Evolutionary conservation across 352 stramenopile genomes (phyloP).

Genomic region (Pythium myriotylum): DNA sequence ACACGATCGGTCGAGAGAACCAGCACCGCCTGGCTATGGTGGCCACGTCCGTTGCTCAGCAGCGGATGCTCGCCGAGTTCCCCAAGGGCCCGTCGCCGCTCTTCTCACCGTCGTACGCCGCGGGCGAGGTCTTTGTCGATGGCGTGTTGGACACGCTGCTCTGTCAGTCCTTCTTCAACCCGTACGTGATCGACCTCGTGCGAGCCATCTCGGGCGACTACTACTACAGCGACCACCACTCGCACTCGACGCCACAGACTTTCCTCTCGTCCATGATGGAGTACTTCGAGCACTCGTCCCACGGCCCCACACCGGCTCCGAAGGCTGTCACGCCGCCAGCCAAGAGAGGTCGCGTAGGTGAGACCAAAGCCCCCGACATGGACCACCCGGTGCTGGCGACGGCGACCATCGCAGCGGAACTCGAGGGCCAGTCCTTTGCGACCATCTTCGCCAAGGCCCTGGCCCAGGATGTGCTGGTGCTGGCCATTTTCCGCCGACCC

Average conservation of each 20-base stretch:
- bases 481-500: constrained; percentile 49
- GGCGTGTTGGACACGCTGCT: constrained; percentile 62
- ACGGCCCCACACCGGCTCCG: background rate
- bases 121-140: constrained; percentile 64
- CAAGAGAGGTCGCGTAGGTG: background rate
- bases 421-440: constrained; percentile 42
- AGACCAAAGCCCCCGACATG: background rate
- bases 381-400: constrained; percentile 38
- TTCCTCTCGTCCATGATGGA: constrained; percentile 38
- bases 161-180: constrained; percentile 77
- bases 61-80: constrained; percentile 26
- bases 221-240: constrained; percentile 40
- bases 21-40: constrained; percentile 10
- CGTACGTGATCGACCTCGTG: constrained; percentile 65
- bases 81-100: constrained; percentile 33
- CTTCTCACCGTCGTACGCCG: constrained; percentile 53
- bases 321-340: background rate
- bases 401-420: constrained; percentile 32
- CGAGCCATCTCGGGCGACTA: constrained; percentile 51
- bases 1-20: constrained; percentile 9
- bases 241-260: constrained; percentile 28
- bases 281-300: constrained; percentile 29
- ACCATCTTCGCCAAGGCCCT: constrained; percentile 45
- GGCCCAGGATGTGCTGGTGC: constrained; percentile 43
- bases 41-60: constrained; percentile 3